phyloP scores from a whole-genome alignment of 2,329 filamentous ascomycete genomes.

The Colletotrichum higginsianum region DNA sequence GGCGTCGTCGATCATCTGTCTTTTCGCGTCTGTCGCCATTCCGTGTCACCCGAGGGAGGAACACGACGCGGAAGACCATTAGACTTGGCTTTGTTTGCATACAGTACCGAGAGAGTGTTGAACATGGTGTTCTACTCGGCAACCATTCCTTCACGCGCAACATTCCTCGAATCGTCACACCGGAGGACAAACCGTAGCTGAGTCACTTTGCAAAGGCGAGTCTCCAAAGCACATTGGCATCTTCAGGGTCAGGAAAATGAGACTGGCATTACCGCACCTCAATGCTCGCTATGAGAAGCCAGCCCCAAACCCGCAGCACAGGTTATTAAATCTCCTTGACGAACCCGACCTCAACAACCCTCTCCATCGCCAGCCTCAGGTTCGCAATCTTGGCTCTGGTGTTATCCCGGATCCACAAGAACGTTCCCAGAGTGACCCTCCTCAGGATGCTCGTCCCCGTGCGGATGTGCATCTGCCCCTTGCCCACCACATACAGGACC shows the following conservation, averaged over 20 bases:
- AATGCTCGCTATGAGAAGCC: neutral
- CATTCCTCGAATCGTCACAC: too few relatives aligned
- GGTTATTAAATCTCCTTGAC: slow-evolving; percentile 71
- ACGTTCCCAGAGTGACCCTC: slow-evolving; percentile 65
- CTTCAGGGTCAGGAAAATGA: neutral
- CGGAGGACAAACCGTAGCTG: too few relatives aligned
- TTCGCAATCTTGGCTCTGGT: slow-evolving; percentile 77
- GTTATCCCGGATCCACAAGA: slow-evolving; percentile 77
- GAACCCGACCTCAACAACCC: slow-evolving; percentile 78
- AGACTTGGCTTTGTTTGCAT: too few relatives aligned
- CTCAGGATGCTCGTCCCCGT: slow-evolving; percentile 58
- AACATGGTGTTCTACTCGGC: too few relatives aligned
- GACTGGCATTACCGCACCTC: too few relatives aligned
- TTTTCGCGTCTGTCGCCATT: too few relatives aligned
- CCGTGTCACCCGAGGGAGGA: too few relatives aligned
- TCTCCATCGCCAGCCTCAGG: slow-evolving; percentile 70
- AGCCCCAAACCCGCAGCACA: neutral
- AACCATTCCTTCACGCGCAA: too few relatives aligned
- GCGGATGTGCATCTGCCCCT: slow-evolving; percentile 71
- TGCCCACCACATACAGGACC: slow-evolving; percentile 72
- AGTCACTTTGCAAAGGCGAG: too few relatives aligned
- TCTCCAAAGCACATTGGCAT: neutral
- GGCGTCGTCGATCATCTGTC: too few relatives aligned
- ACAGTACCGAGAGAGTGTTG: too few relatives aligned
- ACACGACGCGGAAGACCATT: too few relatives aligned